A percentile compares a stretch with the other conserved stretches of the same genome.
Evolutionary conservation across 2,329 filamentous ascomycete genomes (phyloP).

Genomic region (Aspergillus latus): DNA sequence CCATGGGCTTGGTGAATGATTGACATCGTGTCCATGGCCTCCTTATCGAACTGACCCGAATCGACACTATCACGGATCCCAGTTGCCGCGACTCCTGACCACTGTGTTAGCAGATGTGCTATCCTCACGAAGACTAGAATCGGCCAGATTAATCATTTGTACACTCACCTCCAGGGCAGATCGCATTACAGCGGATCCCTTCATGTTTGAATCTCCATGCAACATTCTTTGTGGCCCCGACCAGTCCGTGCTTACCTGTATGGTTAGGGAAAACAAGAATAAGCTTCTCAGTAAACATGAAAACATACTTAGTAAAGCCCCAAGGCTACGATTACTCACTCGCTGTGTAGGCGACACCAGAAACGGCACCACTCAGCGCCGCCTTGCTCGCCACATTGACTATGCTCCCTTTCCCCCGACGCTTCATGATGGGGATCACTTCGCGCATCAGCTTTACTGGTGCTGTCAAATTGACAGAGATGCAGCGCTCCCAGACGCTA

Average conservation of each 20-base stretch:
- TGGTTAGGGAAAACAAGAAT: too few relatives aligned
- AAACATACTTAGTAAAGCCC: too few relatives aligned
- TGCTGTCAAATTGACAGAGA: constrained; percentile 46
- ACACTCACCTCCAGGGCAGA: constrained; percentile 41
- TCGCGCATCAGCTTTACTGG: constrained; percentile 49
- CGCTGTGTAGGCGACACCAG: constrained; percentile 49
- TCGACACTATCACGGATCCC: background rate
- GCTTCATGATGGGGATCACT: constrained; percentile 32
- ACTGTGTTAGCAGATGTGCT: background rate
- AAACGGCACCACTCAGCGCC: constrained; percentile 37
- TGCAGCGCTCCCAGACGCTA: constrained; percentile 41
- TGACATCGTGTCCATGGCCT: background rate
- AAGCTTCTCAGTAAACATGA: constrained; percentile 18
- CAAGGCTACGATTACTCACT: constrained; percentile 23
- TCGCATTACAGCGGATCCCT: constrained; percentile 48
- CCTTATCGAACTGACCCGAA: background rate
- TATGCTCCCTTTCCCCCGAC: constrained; percentile 36
- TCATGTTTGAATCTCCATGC: constrained; percentile 49
- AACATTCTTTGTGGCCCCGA: constrained; percentile 45
- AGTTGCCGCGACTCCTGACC: background rate
- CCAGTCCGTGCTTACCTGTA: constrained; percentile 25
- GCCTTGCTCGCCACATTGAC: constrained; percentile 45
- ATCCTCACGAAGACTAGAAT: background rate
- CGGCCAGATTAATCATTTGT: background rate
- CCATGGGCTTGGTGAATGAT: background rate